These are phyloP conservation scores for Achlya hypogyna DNA, from an alignment of 352 stramenopile genomes.

Conservation along the genomic window DNA sequence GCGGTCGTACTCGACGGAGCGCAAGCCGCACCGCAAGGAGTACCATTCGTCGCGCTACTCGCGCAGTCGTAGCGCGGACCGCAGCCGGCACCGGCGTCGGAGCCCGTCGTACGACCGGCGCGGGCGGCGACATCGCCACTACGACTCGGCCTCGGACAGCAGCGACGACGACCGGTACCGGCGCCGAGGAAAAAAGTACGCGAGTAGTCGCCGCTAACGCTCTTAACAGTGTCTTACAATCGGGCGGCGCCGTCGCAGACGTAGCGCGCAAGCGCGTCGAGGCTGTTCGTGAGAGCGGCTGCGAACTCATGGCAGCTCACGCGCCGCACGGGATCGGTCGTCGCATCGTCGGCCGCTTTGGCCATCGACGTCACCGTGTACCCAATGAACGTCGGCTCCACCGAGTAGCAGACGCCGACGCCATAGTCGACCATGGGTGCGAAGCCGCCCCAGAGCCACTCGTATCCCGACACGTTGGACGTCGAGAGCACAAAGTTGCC, in stretches of 20 bases:
- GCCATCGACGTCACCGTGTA: slow-evolving; percentile 90
- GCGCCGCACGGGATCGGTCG: slow-evolving; percentile 21
- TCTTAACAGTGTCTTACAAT: background rate
- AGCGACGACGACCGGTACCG: background rate
- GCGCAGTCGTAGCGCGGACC: background rate
- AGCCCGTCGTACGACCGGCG: background rate
- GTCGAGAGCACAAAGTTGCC: slow-evolving; percentile 91
- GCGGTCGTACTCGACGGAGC: too few relatives aligned
- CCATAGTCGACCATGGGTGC: slow-evolving; percentile 84
- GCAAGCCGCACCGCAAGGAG: background rate
- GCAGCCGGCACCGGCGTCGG: too few relatives aligned
- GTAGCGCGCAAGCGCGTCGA: background rate
- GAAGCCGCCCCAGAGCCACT: slow-evolving; percentile 93
- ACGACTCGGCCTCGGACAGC: background rate
- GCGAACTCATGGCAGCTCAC: background rate
- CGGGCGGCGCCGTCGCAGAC: too few relatives aligned
- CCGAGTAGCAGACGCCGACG: slow-evolving; percentile 90
- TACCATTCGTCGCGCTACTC: background rate
- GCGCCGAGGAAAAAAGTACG: background rate
- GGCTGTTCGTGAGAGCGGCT: background rate
- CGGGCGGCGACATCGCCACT: background rate
- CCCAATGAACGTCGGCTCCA: slow-evolving; percentile 81
- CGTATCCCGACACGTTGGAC: slow-evolving; percentile 90
- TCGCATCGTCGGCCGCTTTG: slow-evolving; percentile 20
- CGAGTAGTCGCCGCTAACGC: background rate